Evolutionary conservation across 805 yeast species (phyloP).

Genomic region (Lipomyces kockii): DNA sequence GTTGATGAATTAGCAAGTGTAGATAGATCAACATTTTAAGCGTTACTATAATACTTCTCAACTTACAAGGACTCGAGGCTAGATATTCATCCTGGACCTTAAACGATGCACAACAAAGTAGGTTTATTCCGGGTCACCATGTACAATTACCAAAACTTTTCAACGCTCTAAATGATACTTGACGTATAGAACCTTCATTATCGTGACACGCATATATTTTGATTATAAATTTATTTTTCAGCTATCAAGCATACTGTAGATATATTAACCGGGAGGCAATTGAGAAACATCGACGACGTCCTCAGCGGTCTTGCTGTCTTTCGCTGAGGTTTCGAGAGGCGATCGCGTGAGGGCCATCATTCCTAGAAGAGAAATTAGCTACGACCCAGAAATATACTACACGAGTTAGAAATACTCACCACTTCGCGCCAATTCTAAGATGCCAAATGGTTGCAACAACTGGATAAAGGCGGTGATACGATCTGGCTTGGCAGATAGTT

Average conservation of each 20-base stretch:
- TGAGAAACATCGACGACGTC: slow-evolving; percentile 82
- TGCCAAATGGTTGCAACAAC: slow-evolving; percentile 92
- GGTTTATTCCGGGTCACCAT: not conserved
- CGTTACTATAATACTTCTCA: not conserved
- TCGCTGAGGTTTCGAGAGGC: slow-evolving; percentile 66
- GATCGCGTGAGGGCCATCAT: slow-evolving; percentile 99
- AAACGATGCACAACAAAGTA: not conserved
- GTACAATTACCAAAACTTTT: not conserved
- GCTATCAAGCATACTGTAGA: not conserved
- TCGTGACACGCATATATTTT: slow-evolving; percentile 1
- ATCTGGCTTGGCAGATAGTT: slow-evolving; percentile 90
- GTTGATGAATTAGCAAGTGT: not conserved
- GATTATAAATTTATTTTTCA: not conserved
- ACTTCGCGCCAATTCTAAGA: slow-evolving; percentile 92
- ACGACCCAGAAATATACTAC: not conserved
- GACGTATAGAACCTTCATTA: not conserved
- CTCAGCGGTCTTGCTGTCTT: slow-evolving; percentile 58
- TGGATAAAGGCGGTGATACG: slow-evolving; percentile 85
- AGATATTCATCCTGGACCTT: not conserved
- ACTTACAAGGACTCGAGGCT: not conserved
- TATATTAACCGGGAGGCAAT: slow-evolving; percentile 93
- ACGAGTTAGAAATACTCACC: slow-evolving; percentile 51
- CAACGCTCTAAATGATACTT: not conserved
- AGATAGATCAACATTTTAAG: not conserved
- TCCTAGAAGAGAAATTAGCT: slow-evolving; percentile 3